Conservation (phyloP, 2,329 filamentous ascomycete species). For the Zymoseptoria pseudotritici region DNA sequence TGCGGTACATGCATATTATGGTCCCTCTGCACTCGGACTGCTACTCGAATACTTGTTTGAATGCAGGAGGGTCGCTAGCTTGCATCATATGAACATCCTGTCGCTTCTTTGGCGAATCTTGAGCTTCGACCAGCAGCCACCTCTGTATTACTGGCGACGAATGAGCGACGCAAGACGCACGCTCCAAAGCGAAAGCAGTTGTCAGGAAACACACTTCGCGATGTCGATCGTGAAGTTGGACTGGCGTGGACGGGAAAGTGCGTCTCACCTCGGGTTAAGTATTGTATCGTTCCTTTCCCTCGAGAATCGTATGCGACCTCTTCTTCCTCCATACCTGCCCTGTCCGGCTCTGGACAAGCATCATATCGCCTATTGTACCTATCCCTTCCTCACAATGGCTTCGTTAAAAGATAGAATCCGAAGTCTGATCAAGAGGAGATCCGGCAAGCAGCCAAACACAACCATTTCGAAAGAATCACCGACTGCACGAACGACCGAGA, state of each 20-base stretch:
- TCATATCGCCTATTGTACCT: not conserved
- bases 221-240: not conserved
- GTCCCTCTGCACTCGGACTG: not conserved
- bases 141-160: not conserved
- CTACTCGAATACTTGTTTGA: not conserved
- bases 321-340: not conserved
- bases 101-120: slow-evolving; percentile 6
- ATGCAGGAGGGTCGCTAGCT: not conserved
- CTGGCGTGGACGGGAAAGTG: not conserved
- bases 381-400: slow-evolving; percentile 1
- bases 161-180: not conserved
- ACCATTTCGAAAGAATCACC: not conserved
- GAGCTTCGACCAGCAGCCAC: slow-evolving; percentile 9
- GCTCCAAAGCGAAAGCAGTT: not conserved
- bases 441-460: slow-evolving; percentile 3
- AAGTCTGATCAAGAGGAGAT: slow-evolving; percentile 12
- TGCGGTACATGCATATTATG: no score
- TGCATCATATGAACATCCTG: not conserved
- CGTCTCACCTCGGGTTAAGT: not conserved
- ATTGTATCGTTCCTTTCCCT: not conserved
- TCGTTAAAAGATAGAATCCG: slow-evolving; percentile 16
- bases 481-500: not conserved
- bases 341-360: not conserved
- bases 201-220: not conserved
- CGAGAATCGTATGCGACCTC: not conserved